Evolutionary conservation across 2,329 filamentous ascomycete genomes (phyloP), one percentile per base, ranked within the genome.

Genomic region (Penicillium sp.): DNA sequence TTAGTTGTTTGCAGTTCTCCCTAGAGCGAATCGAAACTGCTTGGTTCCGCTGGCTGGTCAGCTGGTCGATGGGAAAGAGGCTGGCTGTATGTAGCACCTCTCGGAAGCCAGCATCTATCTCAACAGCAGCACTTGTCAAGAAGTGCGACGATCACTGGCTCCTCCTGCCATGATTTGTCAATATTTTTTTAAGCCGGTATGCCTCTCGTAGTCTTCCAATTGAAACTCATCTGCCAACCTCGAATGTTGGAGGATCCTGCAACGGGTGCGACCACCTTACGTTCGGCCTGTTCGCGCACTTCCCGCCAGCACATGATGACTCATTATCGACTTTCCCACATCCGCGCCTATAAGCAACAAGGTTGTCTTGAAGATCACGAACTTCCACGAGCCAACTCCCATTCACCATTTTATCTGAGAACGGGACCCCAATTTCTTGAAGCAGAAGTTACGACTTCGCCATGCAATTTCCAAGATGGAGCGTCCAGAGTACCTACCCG

Each of bases 381-480:
- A 31, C 12, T 11, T 17, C 2, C n/a, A 20, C 35, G n/a, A 2
- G n/a, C 20, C 15, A 15, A 39, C 5, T n/a, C 22, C 31, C 15
- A 31, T 28, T 20, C 3, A 34, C 11, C 28, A 35, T 48, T 14
- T 7, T n/a, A n/a, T 11, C 5, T 12, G 15, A n/a, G 31, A 20
- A 5, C 11, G 1, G 34, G 28, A 6, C 7, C 10, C 8, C 35
- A 39, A 25, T 48, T 49, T n/a, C 22, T 15, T 31, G 37, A 25
- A 22, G 31, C 22, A 56, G 17, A 45, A 53, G 22, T 31, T 43
- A 49, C 39, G 28, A 43, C 49, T 43, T 45, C 59, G 59, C 17
- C 49, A 71, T 71, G 68, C 45, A 15, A 57, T 37, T 22, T 25
- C 35, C 58, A 62, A n/a, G 31, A 74, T 74, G 71, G 67, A 68